Conservation (phyloP, 345 rosid genomes). For the Lumnitzera racemosa region DNA sequence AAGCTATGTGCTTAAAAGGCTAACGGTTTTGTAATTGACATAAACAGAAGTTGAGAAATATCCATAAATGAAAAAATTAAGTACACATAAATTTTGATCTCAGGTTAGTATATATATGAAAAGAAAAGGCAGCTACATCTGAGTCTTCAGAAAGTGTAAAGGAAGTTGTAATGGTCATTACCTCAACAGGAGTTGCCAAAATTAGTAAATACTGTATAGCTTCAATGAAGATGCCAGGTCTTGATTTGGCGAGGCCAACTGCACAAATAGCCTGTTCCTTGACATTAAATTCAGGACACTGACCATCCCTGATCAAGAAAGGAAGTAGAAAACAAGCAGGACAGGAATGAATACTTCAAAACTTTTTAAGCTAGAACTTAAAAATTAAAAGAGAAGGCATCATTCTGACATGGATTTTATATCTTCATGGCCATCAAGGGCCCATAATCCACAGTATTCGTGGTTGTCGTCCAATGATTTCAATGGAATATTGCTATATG, state of each 20-base stretch:
- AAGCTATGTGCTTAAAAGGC: constrained; percentile 7
- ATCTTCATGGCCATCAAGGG: too few relatives aligned
- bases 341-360: background rate
- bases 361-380: background rate
- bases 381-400: background rate
- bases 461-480: too few relatives aligned
- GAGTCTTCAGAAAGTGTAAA: background rate
- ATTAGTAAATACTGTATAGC: constrained; percentile 87
- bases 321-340: constrained; percentile 13
- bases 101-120: background rate
- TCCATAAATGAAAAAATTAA: background rate
- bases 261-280: constrained; percentile 96
- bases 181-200: constrained; percentile 94
- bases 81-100: background rate
- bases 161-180: constrained; percentile 10
- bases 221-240: constrained; percentile 83
- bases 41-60: constrained; percentile 7
- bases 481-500: background rate
- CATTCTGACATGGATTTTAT: too few relatives aligned
- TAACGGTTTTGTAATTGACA: background rate
- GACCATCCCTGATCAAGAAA: constrained; percentile 69
- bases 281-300: constrained; percentile 82
- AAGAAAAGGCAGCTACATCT: too few relatives aligned
- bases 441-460: too few relatives aligned
- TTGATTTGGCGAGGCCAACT: constrained; percentile 83